Evolutionary conservation across 2,329 filamentous ascomycete species (phyloP).

Genomic region (Aureobasidium melanogenum): DNA sequence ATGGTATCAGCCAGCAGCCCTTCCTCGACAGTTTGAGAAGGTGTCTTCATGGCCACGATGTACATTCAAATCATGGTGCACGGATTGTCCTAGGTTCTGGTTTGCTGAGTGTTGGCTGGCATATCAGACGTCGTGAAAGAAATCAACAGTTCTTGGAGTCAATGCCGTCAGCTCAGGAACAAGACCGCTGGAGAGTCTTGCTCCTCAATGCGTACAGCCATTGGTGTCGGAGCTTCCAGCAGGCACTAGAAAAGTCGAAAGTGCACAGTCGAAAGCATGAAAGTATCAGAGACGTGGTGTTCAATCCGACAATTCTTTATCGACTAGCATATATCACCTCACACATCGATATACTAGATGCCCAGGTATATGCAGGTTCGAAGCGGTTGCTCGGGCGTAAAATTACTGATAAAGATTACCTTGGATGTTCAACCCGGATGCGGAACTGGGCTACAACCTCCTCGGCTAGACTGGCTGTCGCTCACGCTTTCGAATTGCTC

Average conservation of each 20-base stretch:
- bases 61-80: constrained; percentile 83
- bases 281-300: constrained; percentile 56
- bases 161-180: constrained; percentile 67
- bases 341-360: constrained; percentile 89
- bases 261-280: constrained; percentile 24
- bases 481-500: constrained; percentile 81
- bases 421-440: constrained; percentile 70
- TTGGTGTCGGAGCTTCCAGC: constrained; percentile 85
- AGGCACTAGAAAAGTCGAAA: constrained; percentile 52
- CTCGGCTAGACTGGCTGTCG: constrained; percentile 76
- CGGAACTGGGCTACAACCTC: constrained; percentile 80
- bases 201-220: constrained; percentile 80
- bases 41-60: constrained; percentile 70
- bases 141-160: constrained; percentile 82
- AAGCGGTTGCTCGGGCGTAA: constrained; percentile 72
- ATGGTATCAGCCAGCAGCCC: constrained; percentile 71
- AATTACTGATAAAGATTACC: constrained; percentile 73
- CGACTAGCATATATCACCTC: constrained; percentile 93
- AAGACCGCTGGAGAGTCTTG: constrained; percentile 81
- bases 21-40: constrained; percentile 86
- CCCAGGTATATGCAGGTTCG: constrained; percentile 85
- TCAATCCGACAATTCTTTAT: constrained; percentile 77
- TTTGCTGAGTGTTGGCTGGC: constrained; percentile 84
- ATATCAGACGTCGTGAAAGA: constrained; percentile 89
- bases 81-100: constrained; percentile 87